Base-by-base conservation (phyloP, 2,329 filamentous ascomycete species). In the Claviceps humidiphila region DNA sequence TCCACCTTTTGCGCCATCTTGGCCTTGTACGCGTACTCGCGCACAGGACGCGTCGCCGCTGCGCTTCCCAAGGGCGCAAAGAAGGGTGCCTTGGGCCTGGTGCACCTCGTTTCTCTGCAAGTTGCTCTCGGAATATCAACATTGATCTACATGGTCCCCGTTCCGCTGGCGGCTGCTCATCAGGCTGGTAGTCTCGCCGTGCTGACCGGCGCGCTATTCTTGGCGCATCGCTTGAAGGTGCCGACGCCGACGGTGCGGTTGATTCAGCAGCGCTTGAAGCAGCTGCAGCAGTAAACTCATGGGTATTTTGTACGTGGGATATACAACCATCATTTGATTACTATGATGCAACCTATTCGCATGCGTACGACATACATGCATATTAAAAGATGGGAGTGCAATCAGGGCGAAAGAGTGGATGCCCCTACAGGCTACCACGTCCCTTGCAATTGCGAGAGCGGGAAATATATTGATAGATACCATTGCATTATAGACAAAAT, bases 91-190 rank as follows among this genome's bases (percentile, higher is more conserved):
- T 73, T 81, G 48, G 91, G 90, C 5, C 75, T 96, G 13, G 80
- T 96, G 20, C 89, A 93, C 62, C 80, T 96, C 17, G 89, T 87
- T 2, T 80, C 78, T 53, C 56, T 94, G 58, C 93, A 98, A 70
- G 90, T 89, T 26, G 74, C 82, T 0, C 78, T 98, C 5, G 93
- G 93, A 24, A 95, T 98, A 66, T 82, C 77, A 57, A 98, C 93
- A 0, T 75, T 98, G 55, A 84, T 95, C 61, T 97, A 96, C 71
- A 84, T 98, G 66, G 90, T 98, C 1, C 93, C 94, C 4, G 85
- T 85, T 2, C 84, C 85, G 56, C 73, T 98, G 9, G 93, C 91
- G 0, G 89, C 91, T 3, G 83, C 88, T 7, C 93, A 98, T 68
- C 93, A 98, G 70, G 93, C 93, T 2, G 91, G 93, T 41, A 87